Evolutionary conservation across 768 basidiomycete genomes (phyloP).

Genomic region (Boletus sp.): DNA sequence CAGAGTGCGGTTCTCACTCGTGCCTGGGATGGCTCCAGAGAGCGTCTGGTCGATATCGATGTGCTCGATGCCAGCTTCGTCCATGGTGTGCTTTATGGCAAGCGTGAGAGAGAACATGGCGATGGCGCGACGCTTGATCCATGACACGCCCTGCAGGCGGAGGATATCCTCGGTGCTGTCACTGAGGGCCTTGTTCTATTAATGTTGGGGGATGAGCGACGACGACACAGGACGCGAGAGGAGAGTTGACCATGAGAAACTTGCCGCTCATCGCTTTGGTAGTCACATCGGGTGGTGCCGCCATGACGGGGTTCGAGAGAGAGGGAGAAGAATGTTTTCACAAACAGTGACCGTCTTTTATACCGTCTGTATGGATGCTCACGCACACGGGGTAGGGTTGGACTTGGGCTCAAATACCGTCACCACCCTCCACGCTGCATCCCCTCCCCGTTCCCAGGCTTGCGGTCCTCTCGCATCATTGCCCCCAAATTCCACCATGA

Average conservation of each 20-base stretch:
- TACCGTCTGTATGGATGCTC: background rate
- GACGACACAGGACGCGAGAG: background rate
- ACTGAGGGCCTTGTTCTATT: constrained; percentile 66
- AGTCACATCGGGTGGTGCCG: constrained; percentile 57
- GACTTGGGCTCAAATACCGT: constrained; percentile 50
- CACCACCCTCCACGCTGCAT: constrained; percentile 73
- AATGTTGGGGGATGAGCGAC: background rate
- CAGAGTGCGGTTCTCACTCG: constrained; percentile 54
- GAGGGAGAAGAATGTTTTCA: background rate
- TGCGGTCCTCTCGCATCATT: constrained; percentile 73
- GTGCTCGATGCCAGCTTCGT: constrained; percentile 55
- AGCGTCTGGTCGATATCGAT: constrained; percentile 66
- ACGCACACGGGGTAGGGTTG: background rate
- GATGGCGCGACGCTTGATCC: constrained; percentile 68
- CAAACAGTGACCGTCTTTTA: background rate
- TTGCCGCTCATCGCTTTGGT: constrained; percentile 60
- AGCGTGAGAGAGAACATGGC: constrained; percentile 55
- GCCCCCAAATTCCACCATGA: constrained; percentile 87
- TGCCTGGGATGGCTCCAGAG: constrained; percentile 58
- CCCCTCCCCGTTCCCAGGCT: constrained; percentile 85
- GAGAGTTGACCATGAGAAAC: constrained; percentile 52
- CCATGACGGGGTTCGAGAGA: constrained; percentile 42
- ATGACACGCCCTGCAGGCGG: constrained; percentile 65
- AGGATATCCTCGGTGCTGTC: constrained; percentile 63
- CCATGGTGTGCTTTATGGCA: constrained; percentile 59